Percentiles rank a stretch among this genome's conserved stretches.
These are phyloP conservation scores for Clavariopsis aquatica DNA, from an alignment of 495 filamentous ascomycete genomes.

Conservation along the genomic window DNA sequence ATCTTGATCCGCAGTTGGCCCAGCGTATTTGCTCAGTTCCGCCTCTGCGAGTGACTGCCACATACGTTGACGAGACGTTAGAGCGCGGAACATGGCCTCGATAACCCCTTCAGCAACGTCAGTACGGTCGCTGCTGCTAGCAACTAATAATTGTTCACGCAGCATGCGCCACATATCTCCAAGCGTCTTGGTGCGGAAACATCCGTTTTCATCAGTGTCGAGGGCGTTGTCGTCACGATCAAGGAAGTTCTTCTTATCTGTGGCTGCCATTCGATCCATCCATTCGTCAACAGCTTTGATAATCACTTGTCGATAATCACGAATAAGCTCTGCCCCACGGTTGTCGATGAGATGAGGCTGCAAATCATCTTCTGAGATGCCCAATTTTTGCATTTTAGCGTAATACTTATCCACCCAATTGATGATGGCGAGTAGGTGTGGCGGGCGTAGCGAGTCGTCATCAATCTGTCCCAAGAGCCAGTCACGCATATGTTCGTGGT, in stretches of 20 bases:
- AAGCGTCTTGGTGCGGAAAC: conserved; percentile 84
- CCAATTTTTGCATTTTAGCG: conserved; percentile 88
- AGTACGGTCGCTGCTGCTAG: conserved; percentile 73
- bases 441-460: conserved; percentile 72
- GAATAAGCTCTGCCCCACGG: conserved; percentile 82
- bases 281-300: conserved; percentile 94
- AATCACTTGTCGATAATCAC: conserved; percentile 91
- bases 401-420: conserved; percentile 97
- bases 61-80: conserved; percentile 74
- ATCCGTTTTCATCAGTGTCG: conserved; percentile 81
- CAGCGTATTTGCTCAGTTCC: conserved; percentile 72
- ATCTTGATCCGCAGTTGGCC: conserved; percentile 60
- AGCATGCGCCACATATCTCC: conserved; percentile 98
- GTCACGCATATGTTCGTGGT: conserved; percentile 92
- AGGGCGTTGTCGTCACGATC: conserved; percentile 75
- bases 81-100: conserved; percentile 85
- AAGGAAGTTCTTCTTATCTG: conserved; percentile 77
- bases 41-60: conserved; percentile 88
- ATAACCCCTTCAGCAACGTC: conserved; percentile 92
- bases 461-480: conserved; percentile 80
- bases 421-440: conserved; percentile 84
- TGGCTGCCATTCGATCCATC: conserved; percentile 85
- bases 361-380: conserved; percentile 63
- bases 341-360: conserved; percentile 82
- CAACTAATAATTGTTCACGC: conserved; percentile 80